phyloP scores from a whole-genome alignment of 805 yeast genomes.

The Alloascoidea africana region DNA sequence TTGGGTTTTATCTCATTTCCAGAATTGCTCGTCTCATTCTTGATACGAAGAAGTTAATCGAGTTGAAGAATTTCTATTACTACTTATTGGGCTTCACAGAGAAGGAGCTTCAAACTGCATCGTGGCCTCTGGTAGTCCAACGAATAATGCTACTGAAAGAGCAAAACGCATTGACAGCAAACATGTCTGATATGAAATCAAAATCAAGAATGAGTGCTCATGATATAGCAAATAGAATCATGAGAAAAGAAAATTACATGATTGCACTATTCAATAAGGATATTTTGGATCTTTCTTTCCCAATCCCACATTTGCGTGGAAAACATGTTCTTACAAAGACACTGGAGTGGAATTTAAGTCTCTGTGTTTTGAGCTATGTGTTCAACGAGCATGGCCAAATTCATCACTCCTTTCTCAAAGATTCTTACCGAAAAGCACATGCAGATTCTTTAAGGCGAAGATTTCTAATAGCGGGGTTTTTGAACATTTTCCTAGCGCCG shows the following conservation, averaged over 20 bases:
- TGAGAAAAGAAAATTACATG: conserved; percentile 90
- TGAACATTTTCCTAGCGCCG: conserved; percentile 76
- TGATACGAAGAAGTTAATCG: conserved; percentile 53
- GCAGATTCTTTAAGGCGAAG: conserved; percentile 61
- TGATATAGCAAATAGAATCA: conserved; percentile 86
- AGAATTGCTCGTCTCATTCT: conserved; percentile 35
- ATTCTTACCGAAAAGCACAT: conserved; percentile 48
- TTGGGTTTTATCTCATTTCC: conserved; percentile 35
- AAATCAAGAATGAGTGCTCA: conserved; percentile 78
- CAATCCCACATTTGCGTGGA: conserved; percentile 25
- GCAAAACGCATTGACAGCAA: conserved; percentile 57
- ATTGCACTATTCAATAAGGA: conserved; percentile 79
- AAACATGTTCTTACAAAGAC: conserved; percentile 55
- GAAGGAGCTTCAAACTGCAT: conserved; percentile 78
- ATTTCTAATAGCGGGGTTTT: conserved; percentile 74
- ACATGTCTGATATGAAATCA: conserved; percentile 40
- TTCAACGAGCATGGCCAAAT: conserved; percentile 78
- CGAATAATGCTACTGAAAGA: conserved; percentile 62
- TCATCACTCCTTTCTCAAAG: conserved; percentile 54
- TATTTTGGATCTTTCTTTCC: conserved; percentile 50
- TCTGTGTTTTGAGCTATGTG: conserved; percentile 76
- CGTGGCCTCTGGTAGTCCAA: conserved; percentile 81
- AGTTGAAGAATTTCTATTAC: conserved; percentile 62
- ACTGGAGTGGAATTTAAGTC: conserved; percentile 84
- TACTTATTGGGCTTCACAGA: conserved; percentile 59